Evolutionary conservation across 495 filamentous ascomycete genomes (phyloP), one percentile per base, ranked within the genome.

Genomic region (Xanthoparmelia taractica): DNA sequence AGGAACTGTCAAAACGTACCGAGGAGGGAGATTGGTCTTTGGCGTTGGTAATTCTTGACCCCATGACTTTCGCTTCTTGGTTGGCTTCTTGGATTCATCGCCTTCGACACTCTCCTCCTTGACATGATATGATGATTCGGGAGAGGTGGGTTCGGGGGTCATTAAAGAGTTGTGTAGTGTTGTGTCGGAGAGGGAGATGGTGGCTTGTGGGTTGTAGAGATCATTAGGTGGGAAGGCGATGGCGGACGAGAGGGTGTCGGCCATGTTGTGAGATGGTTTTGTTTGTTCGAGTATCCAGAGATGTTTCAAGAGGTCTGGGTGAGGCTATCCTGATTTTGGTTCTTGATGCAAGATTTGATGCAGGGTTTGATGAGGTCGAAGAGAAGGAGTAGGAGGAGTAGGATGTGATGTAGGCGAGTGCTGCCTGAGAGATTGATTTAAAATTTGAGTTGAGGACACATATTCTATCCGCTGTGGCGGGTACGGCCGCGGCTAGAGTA

Each of bases 21-120:
- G 86, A 62, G 94, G 94, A 67, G 94, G 94, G 34, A 98, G 83
- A 69, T 95, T 96, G 47, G 94, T 98, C 82, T 94, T 98, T 27
- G 94, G 94, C 69, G 90, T 90, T 31, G 94, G 94, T 54, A 98
- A 86, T 77, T 95, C 89, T 77, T 98, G 94, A 67, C 94, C 94
- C 94, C 94, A 98, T 63, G 93, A 96, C 80, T 97, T 98, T 74
- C 94, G 82, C 83, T 98, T 98, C 86, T 97, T 97, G 47, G 80
- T 75, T 3, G 87, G 84, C 79, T 90, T 95, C 81, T 88, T 91
- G 68, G 91, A 86, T 8, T 63, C 66, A 34, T 78, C 80, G 10
- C 62, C 36, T 56, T 75, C 73, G 6, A 56, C 58, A 0, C 72
- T 70, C 37, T 75, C 72, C 33, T 70, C 68, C 41, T 74, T 73